Percentiles rank a stretch among this genome's conserved stretches.
Conservation (phyloP, 2,329 filamentous ascomycete species). For the Epichloe aotearoae region DNA sequence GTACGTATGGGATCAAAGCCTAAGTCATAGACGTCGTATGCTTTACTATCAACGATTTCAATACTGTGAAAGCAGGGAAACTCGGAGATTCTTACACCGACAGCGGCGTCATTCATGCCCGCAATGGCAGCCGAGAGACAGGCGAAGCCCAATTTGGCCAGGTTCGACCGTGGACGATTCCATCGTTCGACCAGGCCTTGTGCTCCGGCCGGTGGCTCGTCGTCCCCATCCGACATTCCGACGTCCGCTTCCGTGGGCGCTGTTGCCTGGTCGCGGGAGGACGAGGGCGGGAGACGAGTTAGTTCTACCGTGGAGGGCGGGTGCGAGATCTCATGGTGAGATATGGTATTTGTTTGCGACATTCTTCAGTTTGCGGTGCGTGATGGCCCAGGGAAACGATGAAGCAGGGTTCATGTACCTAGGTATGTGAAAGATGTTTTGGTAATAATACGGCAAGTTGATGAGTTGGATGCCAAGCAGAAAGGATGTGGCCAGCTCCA, state of each 20-base stretch:
- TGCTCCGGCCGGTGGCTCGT: constrained; percentile 14
- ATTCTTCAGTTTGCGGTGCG: background rate
- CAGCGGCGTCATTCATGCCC: constrained; percentile 50
- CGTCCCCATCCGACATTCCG: constrained; percentile 1
- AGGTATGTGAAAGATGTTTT: too few species aligned
- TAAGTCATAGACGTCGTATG: background rate
- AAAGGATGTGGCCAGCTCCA: too few species aligned
- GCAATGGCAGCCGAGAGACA: constrained; percentile 48
- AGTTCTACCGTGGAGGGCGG: too few species aligned
- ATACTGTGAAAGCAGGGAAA: constrained; percentile 1
- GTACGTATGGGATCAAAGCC: constrained; percentile 24
- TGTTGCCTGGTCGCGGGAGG: background rate
- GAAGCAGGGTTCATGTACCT: too few species aligned
- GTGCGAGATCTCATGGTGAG: background rate
- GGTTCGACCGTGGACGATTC: constrained; percentile 23
- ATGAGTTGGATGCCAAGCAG: too few species aligned
- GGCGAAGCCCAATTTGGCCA: constrained; percentile 23
- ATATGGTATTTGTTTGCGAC: background rate
- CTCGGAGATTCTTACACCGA: constrained; percentile 30
- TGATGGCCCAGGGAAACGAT: too few species aligned
- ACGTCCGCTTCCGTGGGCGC: background rate
- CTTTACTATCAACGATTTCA: too few species aligned
- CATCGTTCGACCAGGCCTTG: constrained; percentile 18
- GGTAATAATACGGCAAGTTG: too few species aligned
- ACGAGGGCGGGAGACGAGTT: background rate